Base-by-base conservation (phyloP, 75 land plant species). In the Larix kaempferi region DNA sequence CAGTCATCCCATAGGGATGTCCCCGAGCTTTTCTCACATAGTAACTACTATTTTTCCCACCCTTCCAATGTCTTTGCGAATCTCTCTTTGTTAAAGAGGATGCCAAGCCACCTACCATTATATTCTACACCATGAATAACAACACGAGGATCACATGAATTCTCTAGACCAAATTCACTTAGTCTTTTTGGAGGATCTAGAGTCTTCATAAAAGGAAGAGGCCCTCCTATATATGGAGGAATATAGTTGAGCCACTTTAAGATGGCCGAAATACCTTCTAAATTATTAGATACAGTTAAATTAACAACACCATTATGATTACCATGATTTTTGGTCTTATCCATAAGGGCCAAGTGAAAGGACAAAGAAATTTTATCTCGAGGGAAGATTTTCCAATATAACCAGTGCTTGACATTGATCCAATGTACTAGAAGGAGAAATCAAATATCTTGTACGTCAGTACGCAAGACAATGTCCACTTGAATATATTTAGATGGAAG, bases 261-360 rank as follows among this genome's bases (percentile, higher is more conserved):
- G 73, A 97, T 92, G 39, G 98, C 87, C 12, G 94, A 84, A 26
- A 94, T 80, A 26, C 99, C 99, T 76, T 94, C 98, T 52, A 97
- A 88, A 80, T 97, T 98, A 84, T 97, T 98, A 27, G 87, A 79
- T 11, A 97, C 99, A 11, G 98, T 97, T 5, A 92, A 82, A 86
- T 97, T 98, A 56, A 85, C 87, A 25, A 97, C 99, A 62, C 99
- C 99, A 84, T 97, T 97, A n/a, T n/a, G 10, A 90, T 91, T 54
- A 92, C 99, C 99, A 97, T 97, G 61, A 97, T 88, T 75, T 97
- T 97, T 57, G 99, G 99, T n/a, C n/a, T n/a, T n/a, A n/a, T n/a
- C n/a, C n/a, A n/a, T n/a, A n/a, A n/a, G n/a, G n/a, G n/a, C n/a
- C n/a, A n/a, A n/a, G n/a, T n/a, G n/a, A n/a, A n/a, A n/a, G n/a